Evolutionary conservation across 495 filamentous ascomycete species (phyloP).

Genomic region (Penicillium robsamsonii): DNA sequence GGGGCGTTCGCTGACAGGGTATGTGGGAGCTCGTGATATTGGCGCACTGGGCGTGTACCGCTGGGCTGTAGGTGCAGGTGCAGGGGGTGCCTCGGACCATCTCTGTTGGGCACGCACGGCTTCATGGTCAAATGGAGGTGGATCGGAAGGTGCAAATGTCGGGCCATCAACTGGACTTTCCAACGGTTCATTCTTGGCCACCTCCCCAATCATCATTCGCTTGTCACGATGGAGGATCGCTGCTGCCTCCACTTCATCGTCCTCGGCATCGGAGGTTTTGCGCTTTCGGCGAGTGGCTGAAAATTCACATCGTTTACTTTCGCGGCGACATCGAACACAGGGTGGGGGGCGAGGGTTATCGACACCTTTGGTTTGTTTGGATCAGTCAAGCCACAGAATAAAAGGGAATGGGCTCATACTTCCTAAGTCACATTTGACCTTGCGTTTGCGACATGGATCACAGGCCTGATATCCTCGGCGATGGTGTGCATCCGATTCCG

Average conservation of each 20-base stretch:
- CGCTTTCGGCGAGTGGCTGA: slow-evolving; percentile 92
- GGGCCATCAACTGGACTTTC: slow-evolving; percentile 26
- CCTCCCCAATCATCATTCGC: slow-evolving; percentile 48
- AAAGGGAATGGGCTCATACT: slow-evolving; percentile 40
- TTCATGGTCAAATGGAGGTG: slow-evolving; percentile 29
- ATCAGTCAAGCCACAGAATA: slow-evolving; percentile 13
- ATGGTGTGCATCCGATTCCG: slow-evolving; percentile 51
- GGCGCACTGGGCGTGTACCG: slow-evolving; percentile 30
- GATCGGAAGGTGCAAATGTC: slow-evolving; percentile 30
- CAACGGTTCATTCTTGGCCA: slow-evolving; percentile 24
- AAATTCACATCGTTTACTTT: slow-evolving; percentile 94
- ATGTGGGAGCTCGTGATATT: slow-evolving; percentile 28
- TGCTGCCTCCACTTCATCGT: slow-evolving; percentile 42
- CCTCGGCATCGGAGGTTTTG: slow-evolving; percentile 64
- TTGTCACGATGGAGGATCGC: slow-evolving; percentile 52
- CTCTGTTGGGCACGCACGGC: slow-evolving; percentile 26
- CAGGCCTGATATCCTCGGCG: slow-evolving; percentile 81
- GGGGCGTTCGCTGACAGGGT: slow-evolving; percentile 30
- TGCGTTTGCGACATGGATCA: slow-evolving; percentile 86
- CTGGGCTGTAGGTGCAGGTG: slow-evolving; percentile 16
- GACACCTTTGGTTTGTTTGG: slow-evolving; percentile 48
- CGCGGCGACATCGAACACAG: slow-evolving; percentile 88
- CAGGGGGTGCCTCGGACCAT: slow-evolving; percentile 33
- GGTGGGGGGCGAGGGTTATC: slow-evolving; percentile 93
- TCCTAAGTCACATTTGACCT: slow-evolving; percentile 91